Conservation (phyloP, 768 basidiomycete genomes). For the Rhodotorula sphaerocarpa region DNA sequence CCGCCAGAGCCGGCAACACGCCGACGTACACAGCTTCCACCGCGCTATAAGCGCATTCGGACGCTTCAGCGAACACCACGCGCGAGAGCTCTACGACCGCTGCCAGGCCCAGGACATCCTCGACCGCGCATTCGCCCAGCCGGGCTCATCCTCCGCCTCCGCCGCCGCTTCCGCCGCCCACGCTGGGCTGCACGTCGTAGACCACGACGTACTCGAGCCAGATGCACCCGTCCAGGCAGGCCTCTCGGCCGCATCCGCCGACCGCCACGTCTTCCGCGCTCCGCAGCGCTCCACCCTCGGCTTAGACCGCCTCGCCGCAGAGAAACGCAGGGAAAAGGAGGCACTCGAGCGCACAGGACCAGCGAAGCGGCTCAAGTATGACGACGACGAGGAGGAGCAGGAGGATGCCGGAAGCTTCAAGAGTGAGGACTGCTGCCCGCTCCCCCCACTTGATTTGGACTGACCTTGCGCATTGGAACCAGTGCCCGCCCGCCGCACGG, state of each 20-base stretch:
- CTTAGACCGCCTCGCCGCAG: slow-evolving; percentile 75
- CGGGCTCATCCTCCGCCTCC: too few species aligned
- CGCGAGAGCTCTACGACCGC: slow-evolving; percentile 56
- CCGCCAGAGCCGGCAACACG: too few species aligned
- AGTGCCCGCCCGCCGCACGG: slow-evolving; percentile 65
- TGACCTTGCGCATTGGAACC: background rate
- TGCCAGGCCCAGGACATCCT: slow-evolving; percentile 20
- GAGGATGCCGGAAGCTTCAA: slow-evolving; percentile 66
- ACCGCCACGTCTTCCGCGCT: slow-evolving; percentile 62
- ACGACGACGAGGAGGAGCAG: slow-evolving; percentile 49
- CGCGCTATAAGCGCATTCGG: slow-evolving; percentile 72
- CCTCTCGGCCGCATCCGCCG: slow-evolving; percentile 47
- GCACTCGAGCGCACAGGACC: slow-evolving; percentile 49
- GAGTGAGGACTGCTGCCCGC: slow-evolving; percentile 50
- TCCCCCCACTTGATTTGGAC: too few species aligned
- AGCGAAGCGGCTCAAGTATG: slow-evolving; percentile 57
- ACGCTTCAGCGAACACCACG: slow-evolving; percentile 70
- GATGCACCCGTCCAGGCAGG: slow-evolving; percentile 30
- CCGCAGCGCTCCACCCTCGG: slow-evolving; percentile 75
- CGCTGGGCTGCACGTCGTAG: slow-evolving; percentile 21
- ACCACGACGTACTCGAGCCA: slow-evolving; percentile 37
- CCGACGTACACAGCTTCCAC: slow-evolving; percentile 5
- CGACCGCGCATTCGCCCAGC: slow-evolving; percentile 26
- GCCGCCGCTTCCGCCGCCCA: background rate
- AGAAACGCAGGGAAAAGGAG: slow-evolving; percentile 56